These are phyloP conservation scores for Lactuca saligna DNA, from an alignment of 129 eudicot species.

Conservation along the genomic window DNA sequence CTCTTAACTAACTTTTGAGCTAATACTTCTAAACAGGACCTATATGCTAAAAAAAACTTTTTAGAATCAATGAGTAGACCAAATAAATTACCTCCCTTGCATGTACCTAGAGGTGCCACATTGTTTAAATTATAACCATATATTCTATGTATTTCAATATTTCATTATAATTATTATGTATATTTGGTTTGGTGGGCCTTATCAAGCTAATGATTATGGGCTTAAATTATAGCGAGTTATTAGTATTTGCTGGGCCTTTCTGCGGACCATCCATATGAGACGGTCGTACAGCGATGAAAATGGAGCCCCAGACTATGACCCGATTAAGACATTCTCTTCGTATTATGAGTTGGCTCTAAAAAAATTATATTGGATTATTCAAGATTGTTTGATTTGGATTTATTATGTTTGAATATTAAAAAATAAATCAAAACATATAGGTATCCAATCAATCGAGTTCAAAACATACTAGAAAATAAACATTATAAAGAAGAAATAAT, in stretches of 20 bases:
- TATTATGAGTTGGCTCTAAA: neutral
- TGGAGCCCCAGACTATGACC: slow-evolving; percentile 18
- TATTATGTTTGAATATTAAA: too few species aligned
- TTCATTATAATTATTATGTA: neutral
- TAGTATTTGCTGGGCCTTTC: slow-evolving; percentile 16
- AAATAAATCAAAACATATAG: too few species aligned
- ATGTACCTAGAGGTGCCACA: slow-evolving; percentile 19
- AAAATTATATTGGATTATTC: neutral
- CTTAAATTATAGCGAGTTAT: slow-evolving; percentile 6
- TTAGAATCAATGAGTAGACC: neutral
- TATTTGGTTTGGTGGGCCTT: slow-evolving; percentile 16
- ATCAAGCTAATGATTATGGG: slow-evolving; percentile 6
- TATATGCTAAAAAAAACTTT: neutral
- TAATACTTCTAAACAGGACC: too few species aligned
- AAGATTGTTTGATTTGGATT: neutral
- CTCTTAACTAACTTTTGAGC: too few species aligned
- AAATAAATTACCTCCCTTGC: neutral
- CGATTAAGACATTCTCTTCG: slow-evolving; percentile 6
- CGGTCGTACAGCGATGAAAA: slow-evolving; percentile 9
- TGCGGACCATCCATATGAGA: slow-evolving; percentile 13
- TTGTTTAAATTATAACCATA: neutral
- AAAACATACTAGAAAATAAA: too few species aligned
- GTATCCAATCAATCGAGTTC: too few species aligned
- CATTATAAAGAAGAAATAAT: too few species aligned
- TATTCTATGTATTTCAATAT: neutral